Percentiles rank a stretch among this genome's conserved stretches.
These are phyloP conservation scores for Fomitiporia mediterranea DNA, from an alignment of 1,284 basidiomycete species.

Conservation along the genomic window DNA sequence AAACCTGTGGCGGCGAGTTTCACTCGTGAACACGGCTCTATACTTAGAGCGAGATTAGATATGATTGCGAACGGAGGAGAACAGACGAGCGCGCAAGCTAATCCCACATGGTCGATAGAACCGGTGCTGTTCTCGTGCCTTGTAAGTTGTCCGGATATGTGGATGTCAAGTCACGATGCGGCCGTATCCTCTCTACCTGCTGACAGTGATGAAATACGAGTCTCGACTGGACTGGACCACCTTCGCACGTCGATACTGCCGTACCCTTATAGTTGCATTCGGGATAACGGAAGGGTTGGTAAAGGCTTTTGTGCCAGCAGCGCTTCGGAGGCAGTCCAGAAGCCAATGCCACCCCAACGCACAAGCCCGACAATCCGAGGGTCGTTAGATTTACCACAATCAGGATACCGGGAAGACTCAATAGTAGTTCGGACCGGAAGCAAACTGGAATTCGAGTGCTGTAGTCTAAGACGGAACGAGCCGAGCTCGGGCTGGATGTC, in stretches of 20 bases:
- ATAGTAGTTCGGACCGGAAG: not conserved
- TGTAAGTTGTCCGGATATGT: not conserved
- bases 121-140: not conserved
- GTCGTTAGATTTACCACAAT: not conserved
- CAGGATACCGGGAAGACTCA: not conserved
- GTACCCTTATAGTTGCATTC: not conserved
- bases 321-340: not conserved
- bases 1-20: slow-evolving; percentile 1
- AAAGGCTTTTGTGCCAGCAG: not conserved
- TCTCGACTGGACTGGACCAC: not conserved
- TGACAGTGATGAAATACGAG: not conserved
- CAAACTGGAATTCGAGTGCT: not conserved
- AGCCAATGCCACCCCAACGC: not conserved
- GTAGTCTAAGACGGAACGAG: too few species aligned
- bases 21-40: not conserved
- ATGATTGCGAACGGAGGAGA: not conserved
- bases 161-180: not conserved
- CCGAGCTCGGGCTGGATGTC: too few species aligned
- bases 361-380: slow-evolving; percentile 2
- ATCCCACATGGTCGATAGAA: not conserved
- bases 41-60: not conserved
- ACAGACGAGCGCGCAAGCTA: not conserved
- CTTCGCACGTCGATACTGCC: too few species aligned
- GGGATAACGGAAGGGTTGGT: not conserved
- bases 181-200: not conserved